Evolutionary conservation across 2,329 filamentous ascomycete species (phyloP).

Genomic region (Cryphonectria parasitica): DNA sequence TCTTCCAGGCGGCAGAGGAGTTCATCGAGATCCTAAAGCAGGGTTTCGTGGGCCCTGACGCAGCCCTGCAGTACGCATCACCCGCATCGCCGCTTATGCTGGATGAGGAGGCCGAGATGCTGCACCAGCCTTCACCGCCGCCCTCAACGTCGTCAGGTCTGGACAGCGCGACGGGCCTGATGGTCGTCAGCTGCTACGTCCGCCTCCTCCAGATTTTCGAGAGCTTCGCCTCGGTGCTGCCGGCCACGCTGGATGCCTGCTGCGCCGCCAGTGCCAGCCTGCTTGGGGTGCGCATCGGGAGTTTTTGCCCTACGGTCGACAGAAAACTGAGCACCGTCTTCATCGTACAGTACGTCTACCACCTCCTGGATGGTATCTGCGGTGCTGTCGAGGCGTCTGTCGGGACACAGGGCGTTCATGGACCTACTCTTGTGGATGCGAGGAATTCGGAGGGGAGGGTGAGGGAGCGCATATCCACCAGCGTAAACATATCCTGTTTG

Average conservation of each 20-base stretch:
- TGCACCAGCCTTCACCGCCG: background rate
- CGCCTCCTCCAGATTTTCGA: constrained; percentile 9
- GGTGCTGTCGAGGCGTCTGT: background rate
- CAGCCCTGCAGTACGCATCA: background rate
- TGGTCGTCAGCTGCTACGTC: constrained; percentile 11
- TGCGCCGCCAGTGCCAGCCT: background rate
- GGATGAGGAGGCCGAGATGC: background rate
- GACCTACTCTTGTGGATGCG: constrained; percentile 5
- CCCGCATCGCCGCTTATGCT: constrained; percentile 1
- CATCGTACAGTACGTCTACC: constrained; percentile 2
- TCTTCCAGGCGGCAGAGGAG: constrained; percentile 8
- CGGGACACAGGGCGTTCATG: background rate
- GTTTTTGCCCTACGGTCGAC: constrained; percentile 10
- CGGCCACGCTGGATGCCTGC: background rate
- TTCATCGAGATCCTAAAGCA: constrained; percentile 9
- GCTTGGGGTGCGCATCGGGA: constrained; percentile 12
- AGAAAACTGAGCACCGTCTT: background rate
- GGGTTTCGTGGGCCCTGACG: background rate
- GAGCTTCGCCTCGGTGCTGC: constrained; percentile 8
- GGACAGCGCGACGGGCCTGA: constrained; percentile 12
- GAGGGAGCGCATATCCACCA: constrained; percentile 3
- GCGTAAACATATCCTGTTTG: background rate
- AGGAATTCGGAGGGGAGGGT: background rate
- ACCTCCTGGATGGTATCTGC: constrained; percentile 1
- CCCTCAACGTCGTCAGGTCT: background rate